Conservation (phyloP, 768 basidiomycete species). For the Suillus sp. region DNA sequence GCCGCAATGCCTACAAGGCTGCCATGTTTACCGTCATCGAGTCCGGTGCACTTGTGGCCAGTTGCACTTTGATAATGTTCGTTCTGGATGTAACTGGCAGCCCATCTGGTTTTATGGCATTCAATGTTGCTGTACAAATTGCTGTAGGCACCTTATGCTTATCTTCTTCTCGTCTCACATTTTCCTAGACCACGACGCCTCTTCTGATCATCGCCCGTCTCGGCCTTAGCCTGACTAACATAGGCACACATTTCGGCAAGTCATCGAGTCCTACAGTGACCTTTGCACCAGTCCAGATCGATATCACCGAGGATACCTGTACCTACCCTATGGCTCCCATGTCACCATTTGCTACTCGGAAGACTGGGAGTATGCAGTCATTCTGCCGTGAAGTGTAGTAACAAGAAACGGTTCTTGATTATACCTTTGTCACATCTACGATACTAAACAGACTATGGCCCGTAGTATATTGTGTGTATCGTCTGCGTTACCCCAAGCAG, state of each 20-base stretch:
- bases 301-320: neutral
- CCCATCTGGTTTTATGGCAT: conserved; percentile 8
- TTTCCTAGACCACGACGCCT: conserved; percentile 18
- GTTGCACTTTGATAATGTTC: conserved; percentile 19
- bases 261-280: neutral
- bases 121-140: conserved; percentile 18
- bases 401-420: neutral
- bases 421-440: neutral
- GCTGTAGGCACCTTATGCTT: conserved; percentile 15
- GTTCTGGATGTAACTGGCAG: conserved; percentile 14
- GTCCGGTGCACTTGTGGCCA: conserved; percentile 22
- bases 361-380: neutral
- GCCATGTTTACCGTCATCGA: conserved; percentile 24
- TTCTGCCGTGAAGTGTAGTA: neutral
- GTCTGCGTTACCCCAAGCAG: neutral
- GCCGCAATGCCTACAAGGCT: conserved; percentile 13
- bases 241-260: conserved; percentile 3
- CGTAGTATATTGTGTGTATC: neutral
- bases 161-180: conserved; percentile 5
- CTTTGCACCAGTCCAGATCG: conserved; percentile 11
- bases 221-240: conserved; percentile 17
- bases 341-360: neutral
- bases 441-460: neutral
- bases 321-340: conserved; percentile 1
- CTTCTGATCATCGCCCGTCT: conserved; percentile 22